These are phyloP conservation scores for Lipomyces anomalus DNA, from an alignment of 805 yeast genomes.

Conservation along the genomic window DNA sequence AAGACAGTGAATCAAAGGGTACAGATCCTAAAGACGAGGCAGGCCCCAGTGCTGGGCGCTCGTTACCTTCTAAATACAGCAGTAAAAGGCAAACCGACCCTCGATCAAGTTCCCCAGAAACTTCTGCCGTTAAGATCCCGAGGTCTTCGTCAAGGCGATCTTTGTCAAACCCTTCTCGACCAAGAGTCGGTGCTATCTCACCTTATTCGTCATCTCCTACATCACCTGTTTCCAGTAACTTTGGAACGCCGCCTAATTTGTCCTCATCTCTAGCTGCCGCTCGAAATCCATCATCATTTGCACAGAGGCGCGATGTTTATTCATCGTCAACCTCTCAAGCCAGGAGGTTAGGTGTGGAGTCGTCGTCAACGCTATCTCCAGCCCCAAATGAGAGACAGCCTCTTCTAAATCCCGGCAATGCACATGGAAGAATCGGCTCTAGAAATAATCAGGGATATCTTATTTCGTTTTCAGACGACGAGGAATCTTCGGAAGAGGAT, in stretches of 20 bases:
- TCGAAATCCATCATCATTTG: slow-evolving; percentile 4
- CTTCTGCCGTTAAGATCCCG: slow-evolving; percentile 15
- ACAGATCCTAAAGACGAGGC: slow-evolving; percentile 4
- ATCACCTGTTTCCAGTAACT: background rate
- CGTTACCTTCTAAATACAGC: background rate
- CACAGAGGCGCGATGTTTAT: slow-evolving; percentile 14
- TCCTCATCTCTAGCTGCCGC: background rate
- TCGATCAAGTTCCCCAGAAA: slow-evolving; percentile 2
- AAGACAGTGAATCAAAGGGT: slow-evolving; percentile 2
- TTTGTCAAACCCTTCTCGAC: background rate
- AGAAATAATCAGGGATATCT: background rate
- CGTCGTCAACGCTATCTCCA: slow-evolving; percentile 8
- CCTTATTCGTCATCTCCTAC: background rate
- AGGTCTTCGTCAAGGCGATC: background rate
- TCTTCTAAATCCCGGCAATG: no score
- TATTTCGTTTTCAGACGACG: background rate
- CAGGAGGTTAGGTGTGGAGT: slow-evolving; percentile 14
- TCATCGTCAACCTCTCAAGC: slow-evolving; percentile 13
- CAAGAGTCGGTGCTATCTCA: background rate
- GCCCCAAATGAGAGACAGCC: slow-evolving; percentile 23
- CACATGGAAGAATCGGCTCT: background rate
- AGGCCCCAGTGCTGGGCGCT: no score
- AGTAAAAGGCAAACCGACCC: background rate
- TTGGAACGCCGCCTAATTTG: background rate
- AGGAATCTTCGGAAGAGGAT: slow-evolving; percentile 10